Evolutionary conservation across 805 yeast species (phyloP), one percentile per base, ranked within the genome.

Genomic region (Lachancea quebecensis): DNA sequence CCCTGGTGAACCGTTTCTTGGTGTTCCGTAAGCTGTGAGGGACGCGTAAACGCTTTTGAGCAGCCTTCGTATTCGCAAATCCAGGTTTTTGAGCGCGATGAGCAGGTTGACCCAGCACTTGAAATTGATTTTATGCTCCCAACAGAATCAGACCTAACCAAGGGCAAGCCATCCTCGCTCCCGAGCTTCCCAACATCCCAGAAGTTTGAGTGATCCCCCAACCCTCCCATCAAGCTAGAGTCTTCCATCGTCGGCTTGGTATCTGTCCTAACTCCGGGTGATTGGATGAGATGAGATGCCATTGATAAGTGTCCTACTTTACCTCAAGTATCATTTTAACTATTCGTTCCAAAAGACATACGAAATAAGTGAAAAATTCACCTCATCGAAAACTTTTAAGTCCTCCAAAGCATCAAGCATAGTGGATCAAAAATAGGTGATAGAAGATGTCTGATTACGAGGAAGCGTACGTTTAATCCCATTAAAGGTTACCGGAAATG

Each of bases 1-100:
- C 86, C 85, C 2, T 85, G 75, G 57, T 93, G 99, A 0, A 54
- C 56, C 8, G 85, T 64, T 34, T 91, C 70, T 49, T 75, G 72
- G 57, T 93, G 99, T 56, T 87, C 96, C 31, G 82, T 85, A 41
- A 93, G 68, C 10, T 88, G 70, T 1, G 95, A 81, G 0, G 97
- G 97, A 40, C 91, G 72, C 5, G 84, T 69, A 56, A 88, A 91
- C 1, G 85, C 75, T 61, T 88, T 91, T 28, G 66, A 75, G 57
- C 98, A 93, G 2, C 76, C 82, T 5, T 70, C 74, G 48, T 70
- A 74, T 15, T 72, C 75, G 62, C 98, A 91, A 10, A 62, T 56
- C 58, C 83, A 82, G 18, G 64, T 70, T 56, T 86, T 88, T 0
- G 77, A 74, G 42, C 89, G 68, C 9, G 33, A 30, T 30, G 33